Evolutionary conservation across 2,329 filamentous ascomycete species (phyloP), one percentile per base, ranked within the genome.

Genomic region (Hypomyces rosellus): DNA sequence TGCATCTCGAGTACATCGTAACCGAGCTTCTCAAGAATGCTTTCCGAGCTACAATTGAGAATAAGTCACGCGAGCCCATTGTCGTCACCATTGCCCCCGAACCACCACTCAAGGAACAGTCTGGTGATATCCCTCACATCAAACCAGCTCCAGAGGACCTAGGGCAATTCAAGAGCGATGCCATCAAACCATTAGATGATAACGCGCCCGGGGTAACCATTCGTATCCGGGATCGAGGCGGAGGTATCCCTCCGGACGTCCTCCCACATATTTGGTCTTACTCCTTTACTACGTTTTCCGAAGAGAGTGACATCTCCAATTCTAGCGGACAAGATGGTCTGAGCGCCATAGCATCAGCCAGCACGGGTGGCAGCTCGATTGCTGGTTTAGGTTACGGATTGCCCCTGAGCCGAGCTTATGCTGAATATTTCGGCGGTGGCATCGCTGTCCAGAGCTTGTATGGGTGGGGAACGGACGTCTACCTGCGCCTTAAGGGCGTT

Each of bases 11-110:
- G 69, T 99, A 99, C 68, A 96, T 99, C 57, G 81, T 96, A 56
- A 99, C 92, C 0, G 93, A 99, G 69, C 78, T 99, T 1, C 78
- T 99, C 52, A 99, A 99, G 69, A 99, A 99, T 63, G 89, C 91
- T 1, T 99, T 97, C 72, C 83, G 93, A 40, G 92, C 93, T 4
- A 95, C 89, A 0, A 84, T 97, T 9, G 93, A 99, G 69, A 85
- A 80, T 51, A 83, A 84, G n/a, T 85, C 87, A 58, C 77, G 80
- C 39, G 87, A 95, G 57, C 89, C 92, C 1, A 78, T 99, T 38
- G 88, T 96, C 57, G 85, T 97, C 53, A 99, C 93, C 13, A 93
- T 99, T 54, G 92, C 92, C 0, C 88, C 81, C 0, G 80, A 84
- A 57, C 80, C 77, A 1, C 66, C 73, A 13, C 63, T 64, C n/a